These are phyloP conservation scores for Eucalyptus tenuipes DNA, from an alignment of 345 rosid genomes.

Conservation along the genomic window DNA sequence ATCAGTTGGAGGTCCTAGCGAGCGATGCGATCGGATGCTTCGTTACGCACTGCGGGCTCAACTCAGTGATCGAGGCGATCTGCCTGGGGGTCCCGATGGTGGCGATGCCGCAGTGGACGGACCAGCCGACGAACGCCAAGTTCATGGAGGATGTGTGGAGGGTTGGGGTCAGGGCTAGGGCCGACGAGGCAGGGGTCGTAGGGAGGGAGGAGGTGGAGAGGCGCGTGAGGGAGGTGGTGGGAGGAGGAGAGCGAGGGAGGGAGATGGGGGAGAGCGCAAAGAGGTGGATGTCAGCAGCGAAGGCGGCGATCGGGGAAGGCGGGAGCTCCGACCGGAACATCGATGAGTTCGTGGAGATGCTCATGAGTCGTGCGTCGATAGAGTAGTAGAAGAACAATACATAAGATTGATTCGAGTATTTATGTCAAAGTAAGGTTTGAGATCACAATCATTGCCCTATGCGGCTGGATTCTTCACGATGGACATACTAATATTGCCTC, in stretches of 20 bases:
- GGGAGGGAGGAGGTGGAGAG: not conserved
- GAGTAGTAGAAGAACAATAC: not conserved
- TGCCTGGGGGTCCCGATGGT: conserved; percentile 36
- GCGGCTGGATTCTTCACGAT: too few species aligned
- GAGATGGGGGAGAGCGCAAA: not conserved
- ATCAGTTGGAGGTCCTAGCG: not conserved
- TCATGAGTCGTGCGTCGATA: not conserved
- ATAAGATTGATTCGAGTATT: too few species aligned
- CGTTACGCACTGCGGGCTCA: conserved; percentile 34
- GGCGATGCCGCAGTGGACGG: conserved; percentile 33
- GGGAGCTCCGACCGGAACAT: not conserved
- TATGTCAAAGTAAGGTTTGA: too few species aligned
- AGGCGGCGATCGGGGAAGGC: not conserved
- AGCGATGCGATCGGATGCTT: conserved; percentile 22
- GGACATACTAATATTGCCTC: too few species aligned
- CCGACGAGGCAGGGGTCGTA: conserved; percentile 1
- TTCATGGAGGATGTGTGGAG: conserved; percentile 26
- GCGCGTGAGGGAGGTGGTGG: not conserved
- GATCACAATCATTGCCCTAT: too few species aligned
- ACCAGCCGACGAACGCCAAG: conserved; percentile 29
- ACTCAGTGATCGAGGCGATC: conserved; percentile 25
- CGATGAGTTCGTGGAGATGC: not conserved
- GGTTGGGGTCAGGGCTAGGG: conserved; percentile 13
- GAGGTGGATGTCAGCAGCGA: not conserved
- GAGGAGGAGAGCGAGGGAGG: not conserved